A percentile compares a stretch with the other conserved stretches of the same genome.
These are phyloP conservation scores for Bipolaris sorokiniana DNA, from an alignment of 2,329 filamentous ascomycete species.

Conservation along the genomic window DNA sequence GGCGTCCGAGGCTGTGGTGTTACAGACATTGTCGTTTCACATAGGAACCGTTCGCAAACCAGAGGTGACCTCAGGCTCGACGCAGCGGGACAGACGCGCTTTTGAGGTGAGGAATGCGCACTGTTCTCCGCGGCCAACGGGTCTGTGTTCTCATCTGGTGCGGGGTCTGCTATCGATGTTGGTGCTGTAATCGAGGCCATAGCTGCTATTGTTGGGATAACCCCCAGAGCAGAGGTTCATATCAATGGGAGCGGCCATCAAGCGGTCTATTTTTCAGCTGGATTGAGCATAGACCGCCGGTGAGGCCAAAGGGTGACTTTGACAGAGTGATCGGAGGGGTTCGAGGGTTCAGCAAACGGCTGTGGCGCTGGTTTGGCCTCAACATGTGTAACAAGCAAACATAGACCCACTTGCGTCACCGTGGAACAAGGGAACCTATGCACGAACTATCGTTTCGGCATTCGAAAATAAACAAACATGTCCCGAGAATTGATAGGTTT, in stretches of 20 bases:
- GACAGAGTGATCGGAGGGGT: not conserved
- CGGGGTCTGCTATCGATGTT: constrained; percentile 8
- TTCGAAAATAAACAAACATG: not conserved
- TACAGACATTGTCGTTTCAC: constrained; percentile 25
- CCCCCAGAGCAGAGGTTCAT: not conserved
- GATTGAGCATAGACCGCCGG: constrained; percentile 1
- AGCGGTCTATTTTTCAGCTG: constrained; percentile 9
- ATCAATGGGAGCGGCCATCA: constrained; percentile 19
- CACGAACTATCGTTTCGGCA: constrained; percentile 10
- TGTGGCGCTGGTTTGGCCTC: constrained; percentile 22
- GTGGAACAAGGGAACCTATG: constrained; percentile 30
- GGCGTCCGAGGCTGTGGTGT: constrained; percentile 26
- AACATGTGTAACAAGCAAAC: constrained; percentile 38
- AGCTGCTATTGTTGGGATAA: constrained; percentile 3
- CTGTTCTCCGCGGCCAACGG: constrained; percentile 12
- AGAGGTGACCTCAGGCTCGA: constrained; percentile 9
- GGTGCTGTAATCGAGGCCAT: constrained; percentile 5
- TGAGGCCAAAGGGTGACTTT: not conserved
- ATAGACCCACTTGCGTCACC: constrained; percentile 20
- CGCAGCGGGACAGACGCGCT: constrained; percentile 3
- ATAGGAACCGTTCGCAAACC: constrained; percentile 23
- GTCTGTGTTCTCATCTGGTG: constrained; percentile 12
- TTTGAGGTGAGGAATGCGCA: constrained; percentile 9
- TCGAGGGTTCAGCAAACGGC: constrained; percentile 4
- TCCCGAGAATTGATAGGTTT: not conserved